Evolutionary conservation across 2,329 filamentous ascomycete genomes (phyloP).

Genomic region (Fusarium phyllophilum): DNA sequence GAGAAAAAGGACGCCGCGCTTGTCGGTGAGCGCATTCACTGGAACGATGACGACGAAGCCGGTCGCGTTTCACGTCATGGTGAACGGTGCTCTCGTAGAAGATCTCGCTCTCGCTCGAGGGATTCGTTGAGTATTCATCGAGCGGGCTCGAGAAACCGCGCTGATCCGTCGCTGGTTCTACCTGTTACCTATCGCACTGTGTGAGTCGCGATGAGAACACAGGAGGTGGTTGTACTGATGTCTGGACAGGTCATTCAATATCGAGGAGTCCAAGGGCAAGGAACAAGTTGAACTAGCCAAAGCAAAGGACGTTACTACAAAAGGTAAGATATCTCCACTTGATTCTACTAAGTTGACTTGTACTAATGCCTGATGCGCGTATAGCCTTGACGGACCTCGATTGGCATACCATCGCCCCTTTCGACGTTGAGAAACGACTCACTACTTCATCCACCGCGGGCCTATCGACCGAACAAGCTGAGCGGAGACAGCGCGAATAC

Average conservation of each 20-base stretch:
- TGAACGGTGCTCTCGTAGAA: neutral
- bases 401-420: neutral
- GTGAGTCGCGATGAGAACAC: neutral
- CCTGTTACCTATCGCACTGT: constrained; percentile 1
- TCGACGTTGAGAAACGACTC: constrained; percentile 12
- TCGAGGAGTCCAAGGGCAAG: constrained; percentile 17
- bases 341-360: rapidly evolving
- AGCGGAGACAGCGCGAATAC: neutral
- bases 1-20: neutral
- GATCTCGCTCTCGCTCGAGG: neutral
- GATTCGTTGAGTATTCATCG: constrained; percentile 7
- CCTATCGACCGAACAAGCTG: neutral
- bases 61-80: neutral
- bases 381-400: constrained; percentile 5
- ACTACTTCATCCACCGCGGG: neutral
- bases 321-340: neutral
- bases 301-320: neutral
- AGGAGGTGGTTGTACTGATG: neutral
- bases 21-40: constrained; percentile 6
- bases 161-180: neutral
- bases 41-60: constrained; percentile 1
- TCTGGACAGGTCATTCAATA: neutral
- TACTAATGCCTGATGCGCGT: rapidly evolving
- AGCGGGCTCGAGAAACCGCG: neutral
- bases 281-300: neutral